phyloP scores from a whole-genome alignment of 192 early-diverging fungal species.

The Coemansia sp. region DNA sequence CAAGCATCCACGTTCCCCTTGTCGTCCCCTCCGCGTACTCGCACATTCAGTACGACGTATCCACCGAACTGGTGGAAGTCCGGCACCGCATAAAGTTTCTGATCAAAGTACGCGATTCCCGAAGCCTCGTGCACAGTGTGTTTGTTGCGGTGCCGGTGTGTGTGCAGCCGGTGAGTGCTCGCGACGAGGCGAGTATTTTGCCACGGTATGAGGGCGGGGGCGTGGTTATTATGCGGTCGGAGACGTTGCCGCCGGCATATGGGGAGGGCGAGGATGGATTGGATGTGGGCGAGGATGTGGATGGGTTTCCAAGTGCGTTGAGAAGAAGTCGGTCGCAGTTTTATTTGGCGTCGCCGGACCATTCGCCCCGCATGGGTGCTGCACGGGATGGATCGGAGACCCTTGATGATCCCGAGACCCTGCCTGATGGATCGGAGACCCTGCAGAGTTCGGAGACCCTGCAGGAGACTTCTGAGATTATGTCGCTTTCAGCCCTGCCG shows the following conservation, averaged over 20 bases:
- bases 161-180: constrained; percentile 48
- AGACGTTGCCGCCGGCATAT: constrained; percentile 44
- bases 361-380: constrained; percentile 12
- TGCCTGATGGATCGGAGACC: no score
- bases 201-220: constrained; percentile 49
- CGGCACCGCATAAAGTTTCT: constrained; percentile 53
- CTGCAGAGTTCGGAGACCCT: no score
- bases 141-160: constrained; percentile 54
- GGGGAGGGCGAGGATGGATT: neutral
- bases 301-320: constrained; percentile 37
- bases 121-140: constrained; percentile 37
- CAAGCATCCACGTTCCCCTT: constrained; percentile 35
- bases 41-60: constrained; percentile 42
- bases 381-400: no score
- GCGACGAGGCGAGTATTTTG: constrained; percentile 39
- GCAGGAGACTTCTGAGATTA: no score
- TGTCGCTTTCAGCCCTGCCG: no score
- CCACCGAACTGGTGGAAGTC: constrained; percentile 47
- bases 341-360: constrained; percentile 43
- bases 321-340: constrained; percentile 38
- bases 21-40: constrained; percentile 31
- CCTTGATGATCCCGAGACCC: no score
- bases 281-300: constrained; percentile 10
- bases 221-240: constrained; percentile 39
- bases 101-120: constrained; percentile 43